phyloP scores from a whole-genome alignment of 2,329 filamentous ascomycete species.

The Orbilia oligospora region DNA sequence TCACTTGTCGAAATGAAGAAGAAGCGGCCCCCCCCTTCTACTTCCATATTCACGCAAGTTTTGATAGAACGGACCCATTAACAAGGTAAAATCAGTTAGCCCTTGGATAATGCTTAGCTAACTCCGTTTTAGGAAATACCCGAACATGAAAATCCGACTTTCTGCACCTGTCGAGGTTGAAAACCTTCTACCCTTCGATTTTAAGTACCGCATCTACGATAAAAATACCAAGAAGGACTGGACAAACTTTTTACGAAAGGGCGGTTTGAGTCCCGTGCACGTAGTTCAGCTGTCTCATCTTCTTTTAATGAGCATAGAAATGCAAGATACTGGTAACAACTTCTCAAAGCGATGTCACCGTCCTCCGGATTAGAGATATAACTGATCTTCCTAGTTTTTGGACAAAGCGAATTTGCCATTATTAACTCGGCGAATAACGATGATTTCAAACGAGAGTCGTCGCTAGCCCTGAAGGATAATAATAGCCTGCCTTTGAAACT shows the following conservation, averaged over 20 bases:
- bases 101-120: slow-evolving; percentile 63
- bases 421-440: slow-evolving; percentile 91
- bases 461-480: slow-evolving; percentile 85
- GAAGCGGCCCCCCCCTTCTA: slow-evolving; percentile 87
- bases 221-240: slow-evolving; percentile 99
- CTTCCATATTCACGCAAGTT: slow-evolving; percentile 92
- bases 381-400: slow-evolving; percentile 38
- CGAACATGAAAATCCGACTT: slow-evolving; percentile 92
- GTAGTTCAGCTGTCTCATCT: slow-evolving; percentile 96
- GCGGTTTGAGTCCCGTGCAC: slow-evolving; percentile 95
- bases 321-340: slow-evolving; percentile 90
- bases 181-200: slow-evolving; percentile 95
- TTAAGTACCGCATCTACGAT: slow-evolving; percentile 99
- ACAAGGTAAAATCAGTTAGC: slow-evolving; percentile 72
- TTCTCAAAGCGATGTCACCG: slow-evolving; percentile 59
- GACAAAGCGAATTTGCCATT: slow-evolving; percentile 88
- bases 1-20: slow-evolving; percentile 86
- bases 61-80: slow-evolving; percentile 85
- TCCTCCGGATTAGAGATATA: neutral
- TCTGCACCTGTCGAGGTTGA: slow-evolving; percentile 94
- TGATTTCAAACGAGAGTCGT: slow-evolving; percentile 88
- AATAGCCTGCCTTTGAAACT: slow-evolving; percentile 84
- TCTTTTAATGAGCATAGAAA: slow-evolving; percentile 90
- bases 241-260: slow-evolving; percentile 97
- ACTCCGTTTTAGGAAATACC: slow-evolving; percentile 77